Base-by-base conservation (phyloP, 805 yeast genomes). In the Kodamaea jinghongensis region DNA sequence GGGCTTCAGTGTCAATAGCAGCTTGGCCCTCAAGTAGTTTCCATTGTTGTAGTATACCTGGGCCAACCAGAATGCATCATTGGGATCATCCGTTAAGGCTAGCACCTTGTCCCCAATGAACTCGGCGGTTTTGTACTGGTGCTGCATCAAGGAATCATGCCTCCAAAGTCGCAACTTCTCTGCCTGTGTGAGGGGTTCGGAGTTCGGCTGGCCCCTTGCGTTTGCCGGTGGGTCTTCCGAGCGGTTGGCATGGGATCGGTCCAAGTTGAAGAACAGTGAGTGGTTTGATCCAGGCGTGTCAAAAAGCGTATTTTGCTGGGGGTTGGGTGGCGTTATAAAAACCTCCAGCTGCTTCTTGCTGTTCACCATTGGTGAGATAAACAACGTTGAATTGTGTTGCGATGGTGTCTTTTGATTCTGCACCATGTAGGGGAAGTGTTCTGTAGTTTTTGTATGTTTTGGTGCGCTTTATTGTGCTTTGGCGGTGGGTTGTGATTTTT, bases 31-130 rank as follows among this genome's bases (percentile, higher is more conserved):
- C 29, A 82, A 73, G 60, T 79, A 89, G 54, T 85, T 78, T 8
- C 91, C 91, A 41, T 78, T 79, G 41, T 80, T 70, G 59, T 79
- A 87, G 58, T 84, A 81, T 4, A 86, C 95, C 64, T 91, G 96
- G 0, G 96, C 96, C 22, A 91, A 70, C 96, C 97, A 90, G 60
- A 88, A 91, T 8, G 96, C 96, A 58, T 91, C 98, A 54, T 83
- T 86, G 10, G 96, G 85, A 55, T 90, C 96, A 43, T 75, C 73
- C 0, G 97, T 89, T 44, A 93, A 65, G 1, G 89, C 77, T 30
- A 87, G 72, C 6, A 93, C 86, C 52, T 90, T 91, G 63, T 93
- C 96, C 11, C 96, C 98, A 17, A 93, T 76, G 56, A 81, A 88
- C 51, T 84, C 91, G 0, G 98, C 97, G 0, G 97, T 87, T 31